Evolutionary conservation across 352 stramenopile genomes (phyloP).

Genomic region (Pythium biforme): DNA sequence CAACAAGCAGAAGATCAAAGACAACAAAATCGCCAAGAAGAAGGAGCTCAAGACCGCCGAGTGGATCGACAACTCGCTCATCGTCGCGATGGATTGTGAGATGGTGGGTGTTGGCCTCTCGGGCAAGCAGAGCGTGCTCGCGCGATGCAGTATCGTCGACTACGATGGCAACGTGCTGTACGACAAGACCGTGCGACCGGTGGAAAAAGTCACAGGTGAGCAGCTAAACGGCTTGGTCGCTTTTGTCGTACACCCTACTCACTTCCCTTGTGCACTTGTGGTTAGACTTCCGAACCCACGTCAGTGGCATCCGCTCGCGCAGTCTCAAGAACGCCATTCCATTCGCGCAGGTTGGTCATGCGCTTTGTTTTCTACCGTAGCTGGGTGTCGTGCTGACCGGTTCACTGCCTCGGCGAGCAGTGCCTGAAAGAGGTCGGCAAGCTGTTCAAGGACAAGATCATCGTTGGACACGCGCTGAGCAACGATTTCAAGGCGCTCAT

Average conservation of each 20-base stretch:
- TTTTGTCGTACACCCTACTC: neutral
- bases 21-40: constrained; percentile 47
- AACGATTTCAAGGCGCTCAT: constrained; percentile 89
- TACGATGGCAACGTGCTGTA: constrained; percentile 83
- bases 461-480: constrained; percentile 79
- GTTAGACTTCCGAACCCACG: constrained; percentile 79
- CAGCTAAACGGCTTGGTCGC: no score
- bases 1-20: constrained; percentile 46
- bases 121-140: constrained; percentile 76
- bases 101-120: constrained; percentile 84
- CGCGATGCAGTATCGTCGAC: constrained; percentile 87
- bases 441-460: constrained; percentile 75
- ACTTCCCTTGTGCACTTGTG: neutral
- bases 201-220: constrained; percentile 77
- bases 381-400: neutral
- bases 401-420: constrained; percentile 16
- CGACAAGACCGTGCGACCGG: constrained; percentile 78
- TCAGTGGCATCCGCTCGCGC: constrained; percentile 77
- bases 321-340: constrained; percentile 73
- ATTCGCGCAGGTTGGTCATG: constrained; percentile 46
- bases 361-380: neutral
- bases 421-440: constrained; percentile 84
- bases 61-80: constrained; percentile 76
- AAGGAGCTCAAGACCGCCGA: constrained; percentile 51
- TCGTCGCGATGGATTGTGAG: constrained; percentile 89